Evolutionary conservation across 1,284 basidiomycete genomes (phyloP), one percentile per base, ranked within the genome.

Genomic region (Grifola frondosa): DNA sequence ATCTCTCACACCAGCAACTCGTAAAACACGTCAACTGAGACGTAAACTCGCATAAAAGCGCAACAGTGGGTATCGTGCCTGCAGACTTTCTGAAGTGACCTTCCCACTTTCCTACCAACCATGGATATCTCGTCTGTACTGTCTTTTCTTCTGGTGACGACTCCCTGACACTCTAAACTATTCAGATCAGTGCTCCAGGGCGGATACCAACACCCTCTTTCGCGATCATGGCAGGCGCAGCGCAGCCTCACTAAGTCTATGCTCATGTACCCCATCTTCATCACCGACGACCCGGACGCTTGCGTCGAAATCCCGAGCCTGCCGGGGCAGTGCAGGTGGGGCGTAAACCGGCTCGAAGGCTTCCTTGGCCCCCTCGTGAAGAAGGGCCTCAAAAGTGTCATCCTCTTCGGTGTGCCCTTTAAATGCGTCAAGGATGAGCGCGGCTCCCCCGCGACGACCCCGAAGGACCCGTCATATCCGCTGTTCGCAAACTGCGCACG

Each of bases 251-350:
- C 84, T 25, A 95, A 94, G 66, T 80, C 80, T 47, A 96, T 96
- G 93, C 77, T 97, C 66, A 97, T 97, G 88, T 97, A 97, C 67
- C 94, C 94, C 9, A 93, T 97, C 60, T 97, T 97, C 66, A 89
- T 97, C 60, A 92, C 92, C 15, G 94, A 97, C 65, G 90, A 96
- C 50, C 84, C 91, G 1, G 77, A 93, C 42, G 89, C 91, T 9
- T 80, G 81, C 61, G 80, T 87, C 47, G 76, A 79, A 44, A 93
- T 97, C 50, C 59, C 76, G 1, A 75, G 81, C 20, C 74, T 97
- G 7, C 94, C 94, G 4, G 89, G 86, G 3, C 94, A 97, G 63
- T 81, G 88, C 48, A 71, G 93, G 44, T 99, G 97, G 96, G 96
- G 97, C 15, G 71, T 99, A 25, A 91, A 99, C 70, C 84, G 81